A percentile compares a stretch with the other conserved stretches of the same genome.
Evolutionary conservation across 768 basidiomycete species (phyloP).

Genomic region (Auricularia cornea): DNA sequence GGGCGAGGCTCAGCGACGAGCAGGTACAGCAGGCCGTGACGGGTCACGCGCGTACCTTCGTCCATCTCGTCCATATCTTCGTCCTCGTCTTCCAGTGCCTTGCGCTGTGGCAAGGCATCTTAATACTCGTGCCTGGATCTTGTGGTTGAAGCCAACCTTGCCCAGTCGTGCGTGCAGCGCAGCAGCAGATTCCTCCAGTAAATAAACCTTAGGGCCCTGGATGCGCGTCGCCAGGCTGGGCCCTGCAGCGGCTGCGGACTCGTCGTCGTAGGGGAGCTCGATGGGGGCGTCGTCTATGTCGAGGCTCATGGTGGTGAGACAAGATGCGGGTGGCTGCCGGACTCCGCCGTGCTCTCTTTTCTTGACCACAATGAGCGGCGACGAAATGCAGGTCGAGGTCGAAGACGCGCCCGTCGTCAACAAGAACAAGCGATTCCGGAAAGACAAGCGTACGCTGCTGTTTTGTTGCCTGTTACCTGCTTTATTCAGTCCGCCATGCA

Average conservation of each 20-base stretch:
- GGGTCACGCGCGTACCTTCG: constrained; percentile 12
- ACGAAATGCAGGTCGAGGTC: background rate
- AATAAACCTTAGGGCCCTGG: constrained; percentile 64
- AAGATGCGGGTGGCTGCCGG: background rate
- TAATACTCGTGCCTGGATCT: constrained; percentile 23
- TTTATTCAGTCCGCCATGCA: constrained; percentile 24
- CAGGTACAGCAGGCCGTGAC: too few species aligned
- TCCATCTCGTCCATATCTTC: constrained; percentile 24
- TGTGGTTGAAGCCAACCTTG: constrained; percentile 45
- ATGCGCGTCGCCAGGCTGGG: constrained; percentile 36
- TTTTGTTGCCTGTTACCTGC: constrained; percentile 2
- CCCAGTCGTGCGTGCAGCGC: constrained; percentile 33
- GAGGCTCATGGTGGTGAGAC: background rate
- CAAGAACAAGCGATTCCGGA: constrained; percentile 86
- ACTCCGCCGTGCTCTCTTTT: background rate
- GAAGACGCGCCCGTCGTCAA: constrained; percentile 38
- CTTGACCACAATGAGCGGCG: background rate
- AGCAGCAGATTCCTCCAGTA: constrained; percentile 60
- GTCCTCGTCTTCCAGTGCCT: constrained; percentile 39
- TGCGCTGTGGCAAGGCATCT: constrained; percentile 26
- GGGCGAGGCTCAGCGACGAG: too few species aligned
- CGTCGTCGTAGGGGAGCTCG: constrained; percentile 47
- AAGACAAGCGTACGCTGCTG: constrained; percentile 77
- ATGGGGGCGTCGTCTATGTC: constrained; percentile 5
- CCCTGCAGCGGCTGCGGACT: constrained; percentile 25